Evolutionary conservation across 805 yeast genomes (phyloP).

Genomic region (Dipodascopsis uninucleata): DNA sequence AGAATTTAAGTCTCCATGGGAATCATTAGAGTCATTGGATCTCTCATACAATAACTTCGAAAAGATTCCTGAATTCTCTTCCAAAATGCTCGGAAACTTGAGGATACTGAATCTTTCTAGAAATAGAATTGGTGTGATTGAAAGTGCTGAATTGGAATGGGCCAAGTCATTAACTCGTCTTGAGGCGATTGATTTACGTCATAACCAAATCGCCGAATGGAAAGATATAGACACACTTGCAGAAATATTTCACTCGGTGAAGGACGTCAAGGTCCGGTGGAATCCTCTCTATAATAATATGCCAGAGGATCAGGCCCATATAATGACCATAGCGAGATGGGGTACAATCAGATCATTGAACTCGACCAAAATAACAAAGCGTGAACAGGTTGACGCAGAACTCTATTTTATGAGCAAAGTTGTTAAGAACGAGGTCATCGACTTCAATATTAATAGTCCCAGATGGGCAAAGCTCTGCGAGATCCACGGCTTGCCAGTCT

Average conservation of each 20-base stretch:
- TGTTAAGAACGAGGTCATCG: conserved; percentile 26
- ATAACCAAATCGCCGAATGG: conserved; percentile 51
- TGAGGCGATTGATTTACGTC: conserved; percentile 47
- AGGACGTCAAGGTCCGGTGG: conserved; percentile 46
- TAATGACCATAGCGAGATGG: conserved; percentile 47
- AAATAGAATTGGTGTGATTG: conserved; percentile 35
- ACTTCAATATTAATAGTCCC: conserved; percentile 21
- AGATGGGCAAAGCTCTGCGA: conserved; percentile 46
- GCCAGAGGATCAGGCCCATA: conserved; percentile 32
- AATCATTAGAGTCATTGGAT: conserved; percentile 33
- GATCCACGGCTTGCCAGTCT: conserved; percentile 11
- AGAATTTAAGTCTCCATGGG: conserved; percentile 11
- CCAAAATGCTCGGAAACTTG: conserved; percentile 20
- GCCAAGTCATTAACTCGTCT: conserved; percentile 17
- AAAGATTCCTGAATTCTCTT: conserved; percentile 31
- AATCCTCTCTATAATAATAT: conserved; percentile 47
- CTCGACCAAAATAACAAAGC: conserved; percentile 49
- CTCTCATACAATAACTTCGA: conserved; percentile 45
- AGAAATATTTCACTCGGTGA: conserved; percentile 42
- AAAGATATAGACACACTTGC: conserved; percentile 45
- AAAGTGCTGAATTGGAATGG: not conserved
- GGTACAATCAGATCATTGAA: conserved; percentile 46
- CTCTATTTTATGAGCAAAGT: conserved; percentile 59
- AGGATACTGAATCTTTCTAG: conserved; percentile 38
- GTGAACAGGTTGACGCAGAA: conserved; percentile 62